phyloP scores from a whole-genome alignment of 129 eudicot genomes.

The sunflower (Helianthus annuus) region HanXRQr2.0-SUNRISE NC_035439.2:126159369-126159868 shows the following conservation, averaged over 20 bases:
- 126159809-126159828: constrained; percentile 4
- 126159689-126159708: constrained; percentile 17
- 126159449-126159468: constrained; percentile 30
- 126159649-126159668: constrained; percentile 3
- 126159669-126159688: constrained; percentile 11
- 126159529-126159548: not conserved
- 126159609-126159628: not conserved
- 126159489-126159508: constrained; percentile 14
- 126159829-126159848: constrained; percentile 13
- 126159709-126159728: not conserved
- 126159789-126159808: not conserved
- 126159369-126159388: constrained; percentile 40
- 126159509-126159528: not conserved
- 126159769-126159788: constrained; percentile 12
- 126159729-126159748: constrained; percentile 16
- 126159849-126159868: constrained; percentile 6
- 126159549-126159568: constrained; percentile 20
- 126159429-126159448: constrained; percentile 27
- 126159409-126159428: constrained; percentile 33
- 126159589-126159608: not conserved
- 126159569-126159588: not conserved
- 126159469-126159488: constrained; percentile 40
- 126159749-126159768: constrained; percentile 9
- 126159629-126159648: not conserved
- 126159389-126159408: constrained; percentile 6